Percentiles rank a stretch among this genome's conserved stretches.
Evolutionary conservation across 371 early-diverging fungal species (phyloP).

Genomic region (Saksenaea oblongispora): DNA sequence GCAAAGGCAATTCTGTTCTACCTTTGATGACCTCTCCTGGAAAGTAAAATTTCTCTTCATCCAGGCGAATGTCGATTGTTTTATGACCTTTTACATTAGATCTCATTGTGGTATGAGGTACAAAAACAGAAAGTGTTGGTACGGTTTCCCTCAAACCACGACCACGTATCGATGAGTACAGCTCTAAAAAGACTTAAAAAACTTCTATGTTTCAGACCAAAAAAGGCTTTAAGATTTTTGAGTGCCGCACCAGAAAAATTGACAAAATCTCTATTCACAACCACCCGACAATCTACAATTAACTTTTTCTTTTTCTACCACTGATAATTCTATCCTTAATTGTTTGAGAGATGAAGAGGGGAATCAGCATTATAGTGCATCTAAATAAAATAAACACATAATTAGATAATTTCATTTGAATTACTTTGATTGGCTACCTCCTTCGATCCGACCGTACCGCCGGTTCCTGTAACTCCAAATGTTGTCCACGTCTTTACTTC

Average conservation of each 20-base stretch:
- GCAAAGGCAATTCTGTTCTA: constrained; percentile 8
- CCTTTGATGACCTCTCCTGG: constrained; percentile 51
- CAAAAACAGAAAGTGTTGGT: background rate
- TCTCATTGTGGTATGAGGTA: background rate
- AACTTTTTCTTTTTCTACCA: background rate
- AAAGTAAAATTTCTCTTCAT: constrained; percentile 54
- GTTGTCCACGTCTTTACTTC: constrained; percentile 79
- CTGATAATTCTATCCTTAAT: background rate
- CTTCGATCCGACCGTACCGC: constrained; percentile 60
- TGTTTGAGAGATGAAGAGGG: constrained; percentile 20
- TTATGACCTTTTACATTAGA: constrained; percentile 17
- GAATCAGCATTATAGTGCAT: constrained; percentile 37
- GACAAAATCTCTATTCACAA: too few species aligned
- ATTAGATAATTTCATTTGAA: background rate
- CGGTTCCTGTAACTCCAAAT: constrained; percentile 77
- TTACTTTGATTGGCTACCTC: constrained; percentile 36
- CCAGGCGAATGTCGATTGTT: constrained; percentile 39
- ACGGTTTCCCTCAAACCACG: too few species aligned
- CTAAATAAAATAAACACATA: constrained; percentile 5
- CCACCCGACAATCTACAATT: background rate
- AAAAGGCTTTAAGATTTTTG: background rate
- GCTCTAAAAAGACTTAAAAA: too few species aligned
- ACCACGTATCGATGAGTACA: too few species aligned
- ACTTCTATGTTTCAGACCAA: background rate
- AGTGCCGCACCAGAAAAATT: background rate